phyloP scores from a whole-genome alignment of 192 early-diverging fungal species.

The Backusella sp. region DNA sequence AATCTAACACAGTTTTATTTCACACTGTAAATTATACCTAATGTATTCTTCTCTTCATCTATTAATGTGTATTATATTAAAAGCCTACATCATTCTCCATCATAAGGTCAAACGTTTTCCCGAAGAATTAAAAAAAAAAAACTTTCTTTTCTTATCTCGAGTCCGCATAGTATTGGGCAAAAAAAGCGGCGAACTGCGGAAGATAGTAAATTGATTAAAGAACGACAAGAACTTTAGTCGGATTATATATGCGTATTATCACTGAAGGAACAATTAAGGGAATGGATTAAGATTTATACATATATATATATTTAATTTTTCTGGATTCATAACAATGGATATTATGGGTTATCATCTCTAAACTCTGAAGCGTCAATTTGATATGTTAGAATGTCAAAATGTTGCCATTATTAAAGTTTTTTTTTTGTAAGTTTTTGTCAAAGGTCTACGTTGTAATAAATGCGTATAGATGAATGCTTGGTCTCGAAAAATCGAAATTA shows the following conservation, averaged over 20 bases:
- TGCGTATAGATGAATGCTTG: too few species aligned
- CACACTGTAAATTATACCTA: background rate
- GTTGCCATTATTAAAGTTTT: too few species aligned
- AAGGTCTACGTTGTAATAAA: too few species aligned
- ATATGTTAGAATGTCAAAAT: too few species aligned
- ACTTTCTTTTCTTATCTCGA: background rate
- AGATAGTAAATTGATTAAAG: background rate
- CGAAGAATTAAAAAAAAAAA: background rate
- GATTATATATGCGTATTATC: background rate
- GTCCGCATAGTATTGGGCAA: background rate
- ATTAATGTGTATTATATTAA: background rate
- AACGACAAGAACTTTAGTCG: background rate
- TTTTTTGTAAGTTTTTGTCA: too few species aligned
- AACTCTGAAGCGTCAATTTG: too few species aligned
- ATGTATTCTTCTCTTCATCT: background rate
- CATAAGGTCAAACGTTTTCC: background rate
- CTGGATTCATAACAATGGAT: background rate
- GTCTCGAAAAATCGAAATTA: too few species aligned
- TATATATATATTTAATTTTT: background rate
- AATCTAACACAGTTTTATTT: background rate
- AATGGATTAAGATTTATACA: background rate
- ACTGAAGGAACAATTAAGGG: background rate
- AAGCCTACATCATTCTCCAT: background rate
- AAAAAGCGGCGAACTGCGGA: slow-evolving; percentile 4
- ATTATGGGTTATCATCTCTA: too few species aligned